Evolutionary conservation across 2,329 filamentous ascomycete genomes (phyloP), one percentile per base, ranked within the genome.

Genomic region (Ceratocystis cubensis): DNA sequence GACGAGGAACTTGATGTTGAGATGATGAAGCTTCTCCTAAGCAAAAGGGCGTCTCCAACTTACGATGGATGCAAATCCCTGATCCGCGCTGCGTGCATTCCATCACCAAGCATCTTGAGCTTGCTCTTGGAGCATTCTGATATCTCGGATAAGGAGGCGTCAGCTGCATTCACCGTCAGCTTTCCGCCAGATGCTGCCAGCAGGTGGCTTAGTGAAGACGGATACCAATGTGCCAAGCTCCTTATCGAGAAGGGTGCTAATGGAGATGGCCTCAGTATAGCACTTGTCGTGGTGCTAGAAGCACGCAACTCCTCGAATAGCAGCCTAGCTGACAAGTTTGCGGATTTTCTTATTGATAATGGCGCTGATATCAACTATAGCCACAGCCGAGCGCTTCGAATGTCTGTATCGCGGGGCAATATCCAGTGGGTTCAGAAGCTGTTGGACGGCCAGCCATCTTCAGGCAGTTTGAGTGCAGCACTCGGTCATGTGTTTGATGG

Each of bases 311-410:
- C 20, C 17, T 17, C 25, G 8, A 61, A 59, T 30, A 28, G 37
- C 37, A 56, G 44, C 17, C 37, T 65, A 13, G 20, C 25, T n/a
- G 65, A 66, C 30, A 62, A 53, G 45, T 66, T 66, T 33, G 57
- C 45, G n/a, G 41, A 75, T 25, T 69, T 80, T 0, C 72, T 81
- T 0, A 70, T 78, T 17, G 72, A 75, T 22, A 69, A 76, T 62
- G 75, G 76, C 1, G 78, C 76, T n/a, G 75, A 79, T 66, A 76
- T 82, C 67, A 79, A 82, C 70, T 75, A 79, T 67, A 76, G 79
- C 22, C 72, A 78, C 65, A 80, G 80, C 22, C 67, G 46, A 62
- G 65, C 65, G 7, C 57, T 66, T 20, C 37, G 65, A 8, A 25
- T 63, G 25, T 30, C 65, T 7, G 65, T 56, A 15, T 66, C 65